These are phyloP conservation scores for Lachancea waltii DNA, from an alignment of 805 yeast genomes.

Conservation along the genomic window DNA sequence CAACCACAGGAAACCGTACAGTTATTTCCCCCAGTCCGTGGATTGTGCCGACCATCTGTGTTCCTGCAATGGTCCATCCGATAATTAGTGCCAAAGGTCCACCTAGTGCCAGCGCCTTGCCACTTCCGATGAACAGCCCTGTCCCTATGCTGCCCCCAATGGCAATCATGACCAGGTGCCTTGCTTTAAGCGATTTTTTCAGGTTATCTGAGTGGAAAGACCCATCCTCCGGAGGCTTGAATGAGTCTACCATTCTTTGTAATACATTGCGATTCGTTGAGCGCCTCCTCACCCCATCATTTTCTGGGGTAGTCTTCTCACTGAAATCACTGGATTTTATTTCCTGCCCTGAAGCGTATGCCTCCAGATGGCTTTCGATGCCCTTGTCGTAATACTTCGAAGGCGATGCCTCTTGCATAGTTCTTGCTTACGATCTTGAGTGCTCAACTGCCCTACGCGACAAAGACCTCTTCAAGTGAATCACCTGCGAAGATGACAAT, in stretches of 20 bases:
- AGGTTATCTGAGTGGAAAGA: slow-evolving; percentile 11
- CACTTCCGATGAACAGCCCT: slow-evolving; percentile 53
- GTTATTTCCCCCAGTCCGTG: slow-evolving; percentile 44
- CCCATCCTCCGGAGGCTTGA: slow-evolving; percentile 17
- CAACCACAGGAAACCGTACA: slow-evolving; percentile 44
- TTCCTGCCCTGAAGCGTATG: background rate
- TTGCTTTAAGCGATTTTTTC: slow-evolving; percentile 45
- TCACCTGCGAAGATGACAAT: too few relatives aligned
- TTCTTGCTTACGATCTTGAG: background rate
- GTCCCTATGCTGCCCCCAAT: slow-evolving; percentile 75
- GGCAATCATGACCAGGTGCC: slow-evolving; percentile 76
- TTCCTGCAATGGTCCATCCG: slow-evolving; percentile 31
- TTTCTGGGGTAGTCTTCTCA: background rate
- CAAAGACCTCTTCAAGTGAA: too few relatives aligned
- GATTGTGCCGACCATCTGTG: slow-evolving; percentile 51
- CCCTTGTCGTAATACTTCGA: background rate
- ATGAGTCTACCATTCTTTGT: slow-evolving; percentile 13
- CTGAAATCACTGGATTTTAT: slow-evolving; percentile 4
- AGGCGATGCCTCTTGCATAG: background rate
- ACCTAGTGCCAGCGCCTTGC: slow-evolving; percentile 51
- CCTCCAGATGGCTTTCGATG: background rate
- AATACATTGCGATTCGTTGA: slow-evolving; percentile 5
- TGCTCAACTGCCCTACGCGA: too few relatives aligned
- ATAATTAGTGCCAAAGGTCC: slow-evolving; percentile 68
- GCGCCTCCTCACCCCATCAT: background rate